These are phyloP conservation scores for Saturnispora sekii DNA, from an alignment of 805 yeast species.

Conservation along the genomic window DNA sequence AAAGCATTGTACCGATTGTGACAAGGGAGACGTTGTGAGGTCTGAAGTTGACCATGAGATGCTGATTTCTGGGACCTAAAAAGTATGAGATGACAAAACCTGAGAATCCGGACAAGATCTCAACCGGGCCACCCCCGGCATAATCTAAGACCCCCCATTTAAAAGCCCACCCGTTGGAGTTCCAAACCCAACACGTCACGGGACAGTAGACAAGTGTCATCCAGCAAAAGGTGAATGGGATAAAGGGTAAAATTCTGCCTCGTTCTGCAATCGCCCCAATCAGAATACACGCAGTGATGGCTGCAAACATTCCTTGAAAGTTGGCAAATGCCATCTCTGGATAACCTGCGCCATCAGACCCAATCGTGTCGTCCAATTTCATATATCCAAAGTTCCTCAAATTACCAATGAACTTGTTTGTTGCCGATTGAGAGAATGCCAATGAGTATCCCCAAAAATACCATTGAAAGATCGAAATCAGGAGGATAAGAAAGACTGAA, in stretches of 20 bases:
- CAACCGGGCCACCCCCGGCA: conserved; percentile 98
- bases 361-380: conserved; percentile 41
- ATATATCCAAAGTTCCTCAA: conserved; percentile 74
- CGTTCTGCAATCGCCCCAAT: conserved; percentile 93
- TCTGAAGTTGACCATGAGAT: conserved; percentile 76
- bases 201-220: conserved; percentile 91
- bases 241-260: conserved; percentile 77
- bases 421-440: conserved; percentile 73
- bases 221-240: conserved; percentile 79
- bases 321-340: conserved; percentile 82
- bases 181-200: conserved; percentile 95
- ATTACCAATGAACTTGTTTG: conserved; percentile 83
- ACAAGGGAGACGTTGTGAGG: conserved; percentile 93
- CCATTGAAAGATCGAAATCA: conserved; percentile 71
- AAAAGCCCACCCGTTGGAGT: conserved; percentile 85
- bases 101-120: conserved; percentile 81
- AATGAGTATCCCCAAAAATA: conserved; percentile 97
- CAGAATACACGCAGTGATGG: conserved; percentile 85
- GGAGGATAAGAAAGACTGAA: conserved; percentile 48
- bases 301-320: conserved; percentile 84
- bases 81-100: conserved; percentile 82
- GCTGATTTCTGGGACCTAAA: conserved; percentile 64
- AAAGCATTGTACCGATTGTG: conserved; percentile 74
- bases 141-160: conserved; percentile 89
- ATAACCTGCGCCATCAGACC: conserved; percentile 11